Base-by-base conservation (phyloP, 768 basidiomycete species). In the Kwoniella shandongensis region DNA sequence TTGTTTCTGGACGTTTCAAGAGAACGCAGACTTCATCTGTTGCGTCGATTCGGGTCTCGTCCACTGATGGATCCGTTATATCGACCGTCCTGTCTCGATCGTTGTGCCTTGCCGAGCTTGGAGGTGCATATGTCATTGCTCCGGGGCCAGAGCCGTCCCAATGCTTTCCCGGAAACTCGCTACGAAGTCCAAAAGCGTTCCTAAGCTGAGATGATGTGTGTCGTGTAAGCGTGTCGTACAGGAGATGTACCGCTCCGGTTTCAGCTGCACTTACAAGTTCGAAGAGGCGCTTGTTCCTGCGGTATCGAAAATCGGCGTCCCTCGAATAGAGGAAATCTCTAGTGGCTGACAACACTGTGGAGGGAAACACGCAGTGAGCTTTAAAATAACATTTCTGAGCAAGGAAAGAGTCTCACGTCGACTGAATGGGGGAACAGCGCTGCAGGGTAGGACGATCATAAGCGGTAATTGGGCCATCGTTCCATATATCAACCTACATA, bases 281-380 rank as follows among this genome's bases (percentile, higher is more conserved):
- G 53, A 72, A 70, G 32, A 72, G 29, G 1, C 57, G 38, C 53
- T 67, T 69, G 44, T 41, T 63, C 13, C 66, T 58, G 15, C 11
- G 25, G 32, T 56, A 67, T 11, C 46, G 52, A 27, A 72, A 64
- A 23, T 48, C 63, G 26, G 64, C 65, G 15, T 57, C 38, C 12
- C 70, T 45, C 4, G 70, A 70, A 36, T 48, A 46, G 10, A 64
- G 48, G 46, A 72, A 72, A 22, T 72, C 70, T 25, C 64, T 32
- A 3, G 59, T 60, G 12, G 68, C 68, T 4, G 51, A 50, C 6
- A 72, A 29, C 22, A 72, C 70, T 72, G 44, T 18, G 26, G 12
- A 25, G 22, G 20, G 44, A 4, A n/a, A 18, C 44, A 17, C 27
- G 36, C 38, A 41, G 23, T 7, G 42, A 13, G 51, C 5, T 20